Conservation (phyloP, 2,329 filamentous ascomycete genomes). For the Blastomyces emzantsi region DNA sequence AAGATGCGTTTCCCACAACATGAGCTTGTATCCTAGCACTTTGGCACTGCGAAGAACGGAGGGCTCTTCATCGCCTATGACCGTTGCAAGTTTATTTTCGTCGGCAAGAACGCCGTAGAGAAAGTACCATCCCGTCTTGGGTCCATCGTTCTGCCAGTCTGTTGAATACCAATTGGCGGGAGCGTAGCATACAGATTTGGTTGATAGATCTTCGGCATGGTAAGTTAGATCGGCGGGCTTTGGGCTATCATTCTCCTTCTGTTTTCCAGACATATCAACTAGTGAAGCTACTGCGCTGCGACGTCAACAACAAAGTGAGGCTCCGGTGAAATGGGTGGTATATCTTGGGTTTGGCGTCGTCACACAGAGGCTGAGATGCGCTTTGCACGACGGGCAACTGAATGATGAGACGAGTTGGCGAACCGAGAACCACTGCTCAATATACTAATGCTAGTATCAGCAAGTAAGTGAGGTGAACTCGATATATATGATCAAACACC, state of each 20-base stretch:
- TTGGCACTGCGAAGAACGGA: conserved; percentile 4
- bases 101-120: conserved; percentile 15
- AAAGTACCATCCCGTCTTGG: conserved; percentile 15
- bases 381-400: background rate
- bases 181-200: conserved; percentile 11
- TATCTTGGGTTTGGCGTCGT: background rate
- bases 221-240: background rate
- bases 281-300: background rate
- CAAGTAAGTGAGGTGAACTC: background rate
- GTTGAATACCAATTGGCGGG: conserved; percentile 11
- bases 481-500: background rate
- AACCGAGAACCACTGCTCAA: background rate
- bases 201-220: background rate
- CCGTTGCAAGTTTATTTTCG: conserved; percentile 9
- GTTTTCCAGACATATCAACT: background rate
- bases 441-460: background rate
- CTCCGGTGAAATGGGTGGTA: background rate
- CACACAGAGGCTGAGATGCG: background rate
- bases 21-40: conserved; percentile 13
- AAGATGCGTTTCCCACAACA: conserved; percentile 10
- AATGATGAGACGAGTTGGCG: background rate
- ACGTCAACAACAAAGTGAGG: background rate
- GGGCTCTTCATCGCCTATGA: conserved; percentile 7
- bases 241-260: background rate
- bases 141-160: conserved; percentile 3